Evolutionary conservation across 2,329 filamentous ascomycete species (phyloP), one percentile per base, ranked within the genome.

Genomic region (Talaromyces funiculosus): DNA sequence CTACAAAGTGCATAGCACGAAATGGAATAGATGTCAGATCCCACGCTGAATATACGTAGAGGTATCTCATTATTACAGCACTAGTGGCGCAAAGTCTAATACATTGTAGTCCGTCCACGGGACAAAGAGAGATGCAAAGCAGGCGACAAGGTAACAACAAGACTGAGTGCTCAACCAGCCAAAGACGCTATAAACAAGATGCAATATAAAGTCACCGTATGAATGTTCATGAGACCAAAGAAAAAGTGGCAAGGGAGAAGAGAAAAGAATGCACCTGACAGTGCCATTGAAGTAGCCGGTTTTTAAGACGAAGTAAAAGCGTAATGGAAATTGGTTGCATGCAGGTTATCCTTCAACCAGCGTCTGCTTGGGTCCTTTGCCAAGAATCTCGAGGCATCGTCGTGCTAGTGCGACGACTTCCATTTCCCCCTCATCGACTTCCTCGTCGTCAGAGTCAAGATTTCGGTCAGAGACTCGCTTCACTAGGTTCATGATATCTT

Each of bases 321-420:
- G 51, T 33, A 29, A 35, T 26, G 51, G 35, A 54, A 35, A 38
- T 49, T 31, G 35, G 29, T 35, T 26, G 43, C 8, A 42, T 31
- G 35, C 22, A 33, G 24, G 37, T 57, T 67, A 94, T 42, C 89
- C 90, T 75, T 96, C 91, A 65, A 94, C 90, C 66, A 95, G 87
- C 53, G 87, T 82, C 61, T 79, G 84, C 76, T 93, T 93, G 33
- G 88, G 86, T 69, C 82, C 86, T 73, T 90, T 89, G 55, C 89
- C 90, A 35, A 96, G 79, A 3, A 96, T 82, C 75, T 97, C 93
- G 42, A 97, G 82, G 73, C 92, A 97, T 67, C 92, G 85, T 70
- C 93, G 89, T 24, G 94, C 93, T 67, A 99, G 84, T 66, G 87
- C 92, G 65, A 97, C 90, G 47, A 97, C 92, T 74, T 97, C 93